These are phyloP conservation scores for Neofusicoccum laricinum DNA, from an alignment of 2,329 filamentous ascomycete genomes.

Conservation along the genomic window DNA sequence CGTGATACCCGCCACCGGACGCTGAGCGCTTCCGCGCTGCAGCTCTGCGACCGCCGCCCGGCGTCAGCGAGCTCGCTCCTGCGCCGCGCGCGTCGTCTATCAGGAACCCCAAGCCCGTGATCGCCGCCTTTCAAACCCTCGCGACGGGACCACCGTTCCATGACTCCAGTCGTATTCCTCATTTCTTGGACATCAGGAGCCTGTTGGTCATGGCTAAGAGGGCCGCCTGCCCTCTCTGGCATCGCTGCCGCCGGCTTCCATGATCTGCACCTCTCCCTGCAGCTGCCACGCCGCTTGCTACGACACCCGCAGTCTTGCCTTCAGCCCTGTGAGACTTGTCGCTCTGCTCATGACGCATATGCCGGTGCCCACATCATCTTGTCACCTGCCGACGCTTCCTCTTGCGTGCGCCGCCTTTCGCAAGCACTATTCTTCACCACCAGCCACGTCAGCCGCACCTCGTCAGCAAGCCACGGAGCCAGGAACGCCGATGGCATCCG, in stretches of 20 bases:
- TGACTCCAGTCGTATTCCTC: neutral
- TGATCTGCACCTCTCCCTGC: slow-evolving; percentile 6
- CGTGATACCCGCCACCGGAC: slow-evolving; percentile 1
- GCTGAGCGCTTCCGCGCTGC: neutral
- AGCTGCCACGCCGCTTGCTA: neutral
- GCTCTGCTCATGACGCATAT: neutral
- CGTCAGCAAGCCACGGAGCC: neutral
- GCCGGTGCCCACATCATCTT: too few relatives aligned
- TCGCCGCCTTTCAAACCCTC: neutral
- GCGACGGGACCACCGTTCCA: neutral
- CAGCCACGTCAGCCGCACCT: neutral
- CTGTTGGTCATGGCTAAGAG: neutral
- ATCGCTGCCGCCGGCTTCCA: neutral
- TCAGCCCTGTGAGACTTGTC: slow-evolving; percentile 7
- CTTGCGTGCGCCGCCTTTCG: neutral
- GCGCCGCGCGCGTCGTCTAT: neutral
- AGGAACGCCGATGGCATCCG: neutral
- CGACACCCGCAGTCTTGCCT: slow-evolving; percentile 1
- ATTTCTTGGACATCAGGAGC: neutral
- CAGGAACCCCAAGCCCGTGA: neutral
- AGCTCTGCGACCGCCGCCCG: neutral
- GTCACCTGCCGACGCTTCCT: neutral
- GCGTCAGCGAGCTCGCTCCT: neutral
- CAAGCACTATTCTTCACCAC: neutral
- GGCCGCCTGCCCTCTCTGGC: neutral